Base-by-base conservation (phyloP, 2,329 filamentous ascomycete species). In the Trichoderma sp. region DNA sequence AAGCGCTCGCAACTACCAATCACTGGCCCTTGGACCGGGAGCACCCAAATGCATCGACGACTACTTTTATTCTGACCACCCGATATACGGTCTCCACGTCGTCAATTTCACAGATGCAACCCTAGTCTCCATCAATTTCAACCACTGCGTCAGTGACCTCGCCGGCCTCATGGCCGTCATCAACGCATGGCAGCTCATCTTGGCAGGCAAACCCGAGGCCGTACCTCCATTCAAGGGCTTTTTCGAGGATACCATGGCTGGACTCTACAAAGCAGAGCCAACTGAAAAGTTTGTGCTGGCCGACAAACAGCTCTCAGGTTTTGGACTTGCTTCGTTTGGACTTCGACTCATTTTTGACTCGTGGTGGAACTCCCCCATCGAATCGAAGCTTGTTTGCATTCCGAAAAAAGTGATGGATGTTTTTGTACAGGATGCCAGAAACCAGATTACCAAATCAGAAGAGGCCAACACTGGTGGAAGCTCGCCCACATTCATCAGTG, bases 181-280 rank as follows among this genome's bases (percentile, higher is more conserved):
- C 1, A 55, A 70, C 3, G 68, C 68, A 8, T 70, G 68, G 68
- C 59, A 63, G 30, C 68, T 70, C 17, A 59, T 70, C 0, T 17
- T 70, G 12, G 68, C 68, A 8, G 68, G 59, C 17, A 64, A 26
- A n/a, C 58, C 58, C n/a, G 68, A 70, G 17, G 68, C 58, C 17
- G 68, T 70, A 4, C 59, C 59, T 12, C 47, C 59, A 2, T 70
- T 70, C 68, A 70, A 55, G 68, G 68, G 68, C 11, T 30, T 63
- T 20, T 26, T 57, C 36, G 30, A 63, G 3, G 58, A 63, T 6
- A 57, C 68, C 20, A 64, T 70, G 59, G 58, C 50, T 8, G 59
- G 39, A 2, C 20, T 70, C 4, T 64, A 57, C 26, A 64, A 57
- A n/a, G 23, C 43, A 6, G 43, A 57, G 23, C 4, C 32, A 15